Conservation (phyloP, 129 eudicot species). For the Erigeron canadensis region DNA sequence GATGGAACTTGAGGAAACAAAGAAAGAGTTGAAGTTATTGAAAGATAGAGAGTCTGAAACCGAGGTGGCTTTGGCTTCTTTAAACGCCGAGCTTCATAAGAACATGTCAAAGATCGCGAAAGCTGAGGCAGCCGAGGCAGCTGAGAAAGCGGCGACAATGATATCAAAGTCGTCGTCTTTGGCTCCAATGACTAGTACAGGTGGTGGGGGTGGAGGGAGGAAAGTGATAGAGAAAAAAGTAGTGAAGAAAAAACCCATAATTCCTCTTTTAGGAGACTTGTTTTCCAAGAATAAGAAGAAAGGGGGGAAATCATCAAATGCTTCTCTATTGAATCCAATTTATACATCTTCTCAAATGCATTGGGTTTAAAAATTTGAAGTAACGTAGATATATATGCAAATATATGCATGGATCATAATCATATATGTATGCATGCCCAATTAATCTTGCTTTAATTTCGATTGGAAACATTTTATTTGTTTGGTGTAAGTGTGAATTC, state of each 20-base stretch:
- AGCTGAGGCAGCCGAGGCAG: slow-evolving; percentile 51
- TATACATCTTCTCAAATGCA: slow-evolving; percentile 46
- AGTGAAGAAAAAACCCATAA: slow-evolving; percentile 67
- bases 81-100: slow-evolving; percentile 80
- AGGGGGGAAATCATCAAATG: too few species aligned
- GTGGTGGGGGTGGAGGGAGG: slow-evolving; percentile 28
- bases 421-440: neutral
- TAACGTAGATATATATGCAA: neutral
- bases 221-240: slow-evolving; percentile 35
- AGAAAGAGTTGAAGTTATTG: slow-evolving; percentile 57
- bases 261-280: slow-evolving; percentile 70
- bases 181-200: slow-evolving; percentile 34
- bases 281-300: slow-evolving; percentile 62
- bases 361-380: slow-evolving; percentile 34
- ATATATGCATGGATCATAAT: neutral
- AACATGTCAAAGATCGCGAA: slow-evolving; percentile 70
- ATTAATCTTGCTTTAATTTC: neutral
- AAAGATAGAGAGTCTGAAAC: slow-evolving; percentile 71
- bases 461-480: slow-evolving; percentile 11
- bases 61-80: slow-evolving; percentile 68
- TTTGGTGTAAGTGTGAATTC: slow-evolving; percentile 19
- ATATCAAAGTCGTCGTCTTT: slow-evolving; percentile 19
- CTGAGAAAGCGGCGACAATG: slow-evolving; percentile 25
- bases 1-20: slow-evolving; percentile 65
- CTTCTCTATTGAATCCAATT: slow-evolving; percentile 35